Evolutionary conservation across 1,284 basidiomycete genomes (phyloP), one percentile per base, ranked within the genome.

Genomic region (Rhizoctonia solani): DNA sequence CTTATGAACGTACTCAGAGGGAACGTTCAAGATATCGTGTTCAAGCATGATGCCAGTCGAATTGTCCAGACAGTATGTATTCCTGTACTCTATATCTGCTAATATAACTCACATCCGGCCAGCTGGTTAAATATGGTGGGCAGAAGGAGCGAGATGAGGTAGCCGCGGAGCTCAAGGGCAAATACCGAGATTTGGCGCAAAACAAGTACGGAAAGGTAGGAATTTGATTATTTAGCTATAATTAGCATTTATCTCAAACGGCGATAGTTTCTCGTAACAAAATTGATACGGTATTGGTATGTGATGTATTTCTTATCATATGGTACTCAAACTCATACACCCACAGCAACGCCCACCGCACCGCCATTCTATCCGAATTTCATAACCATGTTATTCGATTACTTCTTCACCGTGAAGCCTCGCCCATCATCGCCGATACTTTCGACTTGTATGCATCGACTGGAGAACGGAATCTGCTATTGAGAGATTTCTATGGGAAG

Each of bases 1-100:
- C 81, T 95, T 14, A 91, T 92, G 85, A 77, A 80, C 32, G 81
- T 87, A 50, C 85, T 92, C 27, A 84, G 89, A 25, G 92, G 92
- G 6, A 85, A 87, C 69, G 86, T 94, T 13, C 87, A 87, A 69
- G 93, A 93, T 53, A 87, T 95, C 54, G 88, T 90, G 5, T 84
- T 92, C 74, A 95, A 94, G 76, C 93, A 95, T 75, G 92, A 95
- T 76, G 92, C 92, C 6, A 93, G 90, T 71, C 82, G 93, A 69
- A 90, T 94, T 59, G 83, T 95, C 25, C 93, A 95, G 77, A 93
- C 90, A 0, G 83, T 81, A 54, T 71, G 79, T 71, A 59, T 5
- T n/a, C 4, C 16, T 25, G 4, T 30, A 25, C 0, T 47, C 30
- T 54, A 1, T 16, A 34, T 4, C 4, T 16, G 29, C 14, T 65